A percentile compares a stretch with the other conserved stretches of the same genome.
phyloP scores from a whole-genome alignment of 2,329 filamentous ascomycete genomes.

The Trichoderma sp. region DNA sequence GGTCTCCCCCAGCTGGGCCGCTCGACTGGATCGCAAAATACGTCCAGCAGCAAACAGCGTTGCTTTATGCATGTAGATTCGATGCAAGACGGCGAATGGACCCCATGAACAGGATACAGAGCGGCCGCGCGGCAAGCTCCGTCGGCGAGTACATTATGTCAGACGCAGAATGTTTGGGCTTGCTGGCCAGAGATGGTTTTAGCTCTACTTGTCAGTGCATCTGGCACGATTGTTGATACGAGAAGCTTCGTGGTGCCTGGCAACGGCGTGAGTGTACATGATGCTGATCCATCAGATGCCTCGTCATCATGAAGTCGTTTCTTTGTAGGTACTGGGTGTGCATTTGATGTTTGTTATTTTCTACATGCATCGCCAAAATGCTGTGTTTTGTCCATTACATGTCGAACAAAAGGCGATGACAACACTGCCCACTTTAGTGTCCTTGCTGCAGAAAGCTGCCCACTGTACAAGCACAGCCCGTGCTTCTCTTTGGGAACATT shows the following conservation, averaged over 20 bases:
- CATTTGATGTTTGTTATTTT: background rate
- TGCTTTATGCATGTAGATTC: background rate
- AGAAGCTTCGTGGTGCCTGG: background rate
- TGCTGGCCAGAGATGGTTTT: background rate
- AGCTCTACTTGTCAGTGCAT: background rate
- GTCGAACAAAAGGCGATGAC: background rate
- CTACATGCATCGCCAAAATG: no score
- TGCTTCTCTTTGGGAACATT: background rate
- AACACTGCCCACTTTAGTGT: background rate
- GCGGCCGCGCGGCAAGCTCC: background rate
- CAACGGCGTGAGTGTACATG: background rate
- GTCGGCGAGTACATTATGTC: background rate
- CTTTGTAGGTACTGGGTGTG: background rate
- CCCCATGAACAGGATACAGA: background rate
- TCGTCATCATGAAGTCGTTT: background rate
- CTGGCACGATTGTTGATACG: background rate
- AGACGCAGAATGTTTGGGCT: background rate
- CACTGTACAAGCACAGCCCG: background rate
- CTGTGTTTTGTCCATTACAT: background rate
- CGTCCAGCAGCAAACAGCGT: background rate
- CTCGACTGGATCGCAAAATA: background rate
- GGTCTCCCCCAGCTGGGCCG: background rate
- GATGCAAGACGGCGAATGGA: background rate
- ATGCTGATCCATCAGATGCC: background rate
- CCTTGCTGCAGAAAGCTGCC: background rate